These are phyloP conservation scores for Borealophlyctis nickersoniae DNA, from an alignment of 192 early-diverging fungal genomes.

Conservation along the genomic window DNA sequence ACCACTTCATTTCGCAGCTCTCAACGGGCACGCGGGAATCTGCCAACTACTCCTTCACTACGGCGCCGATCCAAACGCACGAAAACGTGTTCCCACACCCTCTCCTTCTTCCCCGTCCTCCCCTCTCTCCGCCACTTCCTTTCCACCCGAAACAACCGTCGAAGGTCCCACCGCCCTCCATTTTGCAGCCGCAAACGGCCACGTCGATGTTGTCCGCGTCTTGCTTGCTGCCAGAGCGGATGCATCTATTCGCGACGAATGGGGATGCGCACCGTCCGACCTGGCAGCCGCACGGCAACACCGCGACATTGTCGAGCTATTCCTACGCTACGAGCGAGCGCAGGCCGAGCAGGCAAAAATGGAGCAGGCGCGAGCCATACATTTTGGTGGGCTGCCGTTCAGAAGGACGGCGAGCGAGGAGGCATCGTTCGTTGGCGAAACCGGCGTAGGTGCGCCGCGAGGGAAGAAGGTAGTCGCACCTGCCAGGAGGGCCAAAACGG, in stretches of 20 bases:
- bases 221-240: constrained; percentile 61
- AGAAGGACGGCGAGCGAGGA: too few relatives aligned
- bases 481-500: too few relatives aligned
- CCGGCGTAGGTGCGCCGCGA: too few relatives aligned
- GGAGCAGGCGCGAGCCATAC: too few relatives aligned
- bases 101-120: not conserved
- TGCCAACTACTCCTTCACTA: constrained; percentile 67
- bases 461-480: too few relatives aligned
- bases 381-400: too few relatives aligned
- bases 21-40: constrained; percentile 56
- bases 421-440: too few relatives aligned
- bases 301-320: constrained; percentile 12
- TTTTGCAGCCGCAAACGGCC: constrained; percentile 77
- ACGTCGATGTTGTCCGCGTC: constrained; percentile 54
- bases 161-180: constrained; percentile 76
- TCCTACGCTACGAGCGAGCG: not conserved
- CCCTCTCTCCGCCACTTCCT: not conserved
- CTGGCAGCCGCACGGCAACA: not conserved
- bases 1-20: constrained; percentile 69
- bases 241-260: constrained; percentile 8
- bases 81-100: constrained; percentile 11
- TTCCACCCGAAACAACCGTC: not conserved
- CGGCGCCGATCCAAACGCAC: constrained; percentile 68
- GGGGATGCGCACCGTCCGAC: constrained; percentile 1
- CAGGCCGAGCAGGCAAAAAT: not conserved